phyloP scores from a whole-genome alignment of 129 eudicot genomes.

The Daucus carota region DH1_v3.0 NC_030385.2:1422001-1422500 shows the following conservation, averaged over 20 bases:
- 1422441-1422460: not conserved
- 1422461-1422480: not conserved
- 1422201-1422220: not conserved
- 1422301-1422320: not conserved
- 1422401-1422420: not conserved
- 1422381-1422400: not conserved
- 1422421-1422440: not conserved
- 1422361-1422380: not conserved
- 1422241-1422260: not conserved
- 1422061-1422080: not conserved
- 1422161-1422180: not conserved
- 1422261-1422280: not conserved
- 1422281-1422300: not conserved
- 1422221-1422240: not conserved
- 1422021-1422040: not conserved
- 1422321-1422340: not conserved
- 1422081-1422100: not conserved
- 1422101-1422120: not conserved
- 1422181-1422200: not conserved
- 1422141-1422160: not conserved
- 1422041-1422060: not conserved
- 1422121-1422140: not conserved
- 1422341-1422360: not conserved
- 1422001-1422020: conserved; percentile 33
- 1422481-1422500: not conserved